Evolutionary conservation across 257 asterid species (phyloP).

Genomic region (Anisodus acutangulus): DNA sequence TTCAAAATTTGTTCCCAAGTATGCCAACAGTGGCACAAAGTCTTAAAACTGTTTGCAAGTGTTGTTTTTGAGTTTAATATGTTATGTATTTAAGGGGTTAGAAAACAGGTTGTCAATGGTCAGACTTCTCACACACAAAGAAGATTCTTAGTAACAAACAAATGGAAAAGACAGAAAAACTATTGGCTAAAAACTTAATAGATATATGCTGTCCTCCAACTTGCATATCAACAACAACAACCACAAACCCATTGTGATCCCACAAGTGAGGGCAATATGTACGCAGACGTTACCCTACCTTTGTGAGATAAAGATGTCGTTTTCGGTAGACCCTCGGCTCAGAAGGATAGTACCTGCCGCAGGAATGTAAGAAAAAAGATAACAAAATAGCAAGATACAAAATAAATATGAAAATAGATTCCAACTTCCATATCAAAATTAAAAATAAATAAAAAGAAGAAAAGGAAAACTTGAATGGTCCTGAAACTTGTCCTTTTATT

Average conservation of each 20-base stretch:
- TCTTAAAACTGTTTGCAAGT: conserved; percentile 29
- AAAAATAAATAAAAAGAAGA: fast-evolving
- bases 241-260: too few relatives aligned
- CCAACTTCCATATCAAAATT: conserved; percentile 22
- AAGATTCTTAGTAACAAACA: conserved; percentile 57
- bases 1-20: conserved; percentile 27
- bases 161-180: conserved; percentile 59
- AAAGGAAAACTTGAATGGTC: conserved; percentile 46
- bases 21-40: conserved; percentile 19
- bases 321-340: too few relatives aligned
- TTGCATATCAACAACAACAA: conserved; percentile 34
- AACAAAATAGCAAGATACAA: too few relatives aligned
- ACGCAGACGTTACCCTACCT: too few relatives aligned
- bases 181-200: conserved; percentile 54
- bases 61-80: conserved; percentile 37
- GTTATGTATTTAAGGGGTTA: conserved; percentile 9
- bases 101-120: conserved; percentile 35
- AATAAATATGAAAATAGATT: too few relatives aligned
- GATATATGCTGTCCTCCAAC: conserved; percentile 63
- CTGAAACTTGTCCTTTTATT: conserved; percentile 52
- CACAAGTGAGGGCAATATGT: too few relatives aligned
- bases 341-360: too few relatives aligned
- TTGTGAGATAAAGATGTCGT: too few relatives aligned
- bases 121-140: conserved; percentile 45
- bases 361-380: too few relatives aligned